Evolutionary conservation across 164 flowering plant genomes (phyloP).

Genomic region (Saururus chinensis): DNA sequence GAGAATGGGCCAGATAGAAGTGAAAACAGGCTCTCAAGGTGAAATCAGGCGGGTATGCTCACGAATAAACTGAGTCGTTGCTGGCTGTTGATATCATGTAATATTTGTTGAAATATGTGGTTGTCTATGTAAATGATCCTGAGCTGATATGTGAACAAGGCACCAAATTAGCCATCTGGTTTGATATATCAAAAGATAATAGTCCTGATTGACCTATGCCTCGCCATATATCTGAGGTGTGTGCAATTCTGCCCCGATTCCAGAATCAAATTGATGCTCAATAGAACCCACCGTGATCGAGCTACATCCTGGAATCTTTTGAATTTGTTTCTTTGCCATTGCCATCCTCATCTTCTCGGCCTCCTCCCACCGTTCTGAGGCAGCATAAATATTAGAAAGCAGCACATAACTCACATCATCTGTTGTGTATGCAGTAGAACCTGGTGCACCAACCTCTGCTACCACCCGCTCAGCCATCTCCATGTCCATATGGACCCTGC

Average conservation of each 20-base stretch:
- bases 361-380: slow-evolving; percentile 58
- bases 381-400: slow-evolving; percentile 61
- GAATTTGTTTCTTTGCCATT: slow-evolving; percentile 27
- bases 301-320: slow-evolving; percentile 43
- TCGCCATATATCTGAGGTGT: neutral
- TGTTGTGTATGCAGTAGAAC: slow-evolving; percentile 4
- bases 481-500: slow-evolving; percentile 34
- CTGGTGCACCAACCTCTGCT: slow-evolving; percentile 17
- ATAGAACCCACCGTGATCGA: slow-evolving; percentile 15
- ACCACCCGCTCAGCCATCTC: slow-evolving; percentile 32
- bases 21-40: slow-evolving; percentile 35
- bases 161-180: neutral
- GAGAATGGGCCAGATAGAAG: slow-evolving; percentile 59
- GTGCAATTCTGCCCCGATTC: slow-evolving; percentile 1
- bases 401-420: slow-evolving; percentile 37
- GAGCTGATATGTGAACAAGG: neutral
- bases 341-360: slow-evolving; percentile 43
- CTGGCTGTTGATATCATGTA: neutral
- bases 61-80: slow-evolving; percentile 29
- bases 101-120: neutral
- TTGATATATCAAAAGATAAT: neutral
- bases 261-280: slow-evolving; percentile 9
- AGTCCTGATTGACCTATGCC: neutral
- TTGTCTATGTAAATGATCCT: neutral
- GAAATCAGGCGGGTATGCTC: slow-evolving; percentile 44